Evolutionary conservation across 2,329 filamentous ascomycete genomes (phyloP).

Genomic region (Paraphoma sp.): DNA sequence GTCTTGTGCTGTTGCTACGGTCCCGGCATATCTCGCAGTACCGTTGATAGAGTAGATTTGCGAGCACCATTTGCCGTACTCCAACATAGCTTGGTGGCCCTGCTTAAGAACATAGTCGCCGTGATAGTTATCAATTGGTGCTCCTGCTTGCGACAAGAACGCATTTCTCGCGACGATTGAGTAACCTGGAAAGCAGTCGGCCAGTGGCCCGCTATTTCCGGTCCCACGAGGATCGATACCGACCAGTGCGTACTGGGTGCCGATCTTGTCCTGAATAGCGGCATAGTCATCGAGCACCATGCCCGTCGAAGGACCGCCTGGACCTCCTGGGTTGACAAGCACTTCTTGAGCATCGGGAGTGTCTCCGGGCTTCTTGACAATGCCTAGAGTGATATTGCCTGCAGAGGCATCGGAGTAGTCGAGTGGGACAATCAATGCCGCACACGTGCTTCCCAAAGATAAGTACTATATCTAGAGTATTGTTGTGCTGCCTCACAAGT

Average conservation of each 20-base stretch:
- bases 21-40: conserved; percentile 36
- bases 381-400: conserved; percentile 19
- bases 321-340: conserved; percentile 27
- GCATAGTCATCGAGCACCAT: conserved; percentile 4
- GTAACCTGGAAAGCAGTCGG: conserved; percentile 14
- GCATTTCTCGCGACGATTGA: conserved; percentile 6
- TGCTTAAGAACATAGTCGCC: conserved; percentile 16
- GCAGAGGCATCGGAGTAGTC: conserved; percentile 20
- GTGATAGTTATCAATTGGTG: conserved; percentile 8
- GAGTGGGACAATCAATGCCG: conserved; percentile 22
- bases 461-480: background rate
- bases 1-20: conserved; percentile 38
- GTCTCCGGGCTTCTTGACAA: conserved; percentile 17
- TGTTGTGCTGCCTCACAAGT: background rate
- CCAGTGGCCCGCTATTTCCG: conserved; percentile 17
- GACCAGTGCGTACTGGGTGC: conserved; percentile 42
- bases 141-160: conserved; percentile 3
- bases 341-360: conserved; percentile 19
- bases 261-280: conserved; percentile 1
- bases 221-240: conserved; percentile 41
- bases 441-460: conserved; percentile 11
- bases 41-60: conserved; percentile 17
- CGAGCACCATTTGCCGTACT: conserved; percentile 30
- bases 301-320: conserved; percentile 42
- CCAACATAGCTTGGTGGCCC: conserved; percentile 6